Base-by-base conservation (phyloP, 192 early-diverging fungal species). In the Entrophospora sp. region DNA sequence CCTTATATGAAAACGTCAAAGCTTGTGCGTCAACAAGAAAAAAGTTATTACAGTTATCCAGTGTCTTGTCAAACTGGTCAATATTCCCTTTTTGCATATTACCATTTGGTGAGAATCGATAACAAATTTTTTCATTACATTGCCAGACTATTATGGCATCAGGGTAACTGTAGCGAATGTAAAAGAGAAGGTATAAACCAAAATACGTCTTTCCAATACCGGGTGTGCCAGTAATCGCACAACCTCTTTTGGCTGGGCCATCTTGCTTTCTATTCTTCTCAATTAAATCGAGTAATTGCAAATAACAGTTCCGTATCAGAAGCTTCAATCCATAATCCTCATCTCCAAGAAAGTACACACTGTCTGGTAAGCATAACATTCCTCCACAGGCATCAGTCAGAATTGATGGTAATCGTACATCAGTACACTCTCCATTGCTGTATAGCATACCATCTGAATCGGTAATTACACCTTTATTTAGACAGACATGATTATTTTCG, bases 111-210 rank as follows among this genome's bases (percentile, higher is more conserved):
- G 20, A 58, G 5, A 52, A 58, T n/a, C 18, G 34, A 22, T 37
- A 37, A 18, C 56, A 38, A 20, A 36, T 58, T 1, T 36, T 20
- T 20, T 53, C 51, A 16, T 27, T 27, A 27, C 16, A 12, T 27
- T 20, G 10, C 57, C 57, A 59, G 36, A 59, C 22, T 40, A 59
- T 59, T 59, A 20, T 42, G 3, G 57, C 34, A 9, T 42, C 0
- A 40, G 57, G 57, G 31, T 59, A 59, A 22, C 40, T 42, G 14
- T 59, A 38, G 14, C 5, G 36, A 27, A 59, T 59, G 6, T 59
- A 59, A 13, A 42, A 59, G 36, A 59, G 36, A 28, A 59, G 57
- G 24, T 38, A 59, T 59, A 59, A 28, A 42, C 35, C 57, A 59
- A 59, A 30, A 32, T n/a, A 53, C 10, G 25, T 53, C 27, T 53